Base-by-base conservation (phyloP, 768 basidiomycete genomes). In the Gloeopeniophorella convolvens region DNA sequence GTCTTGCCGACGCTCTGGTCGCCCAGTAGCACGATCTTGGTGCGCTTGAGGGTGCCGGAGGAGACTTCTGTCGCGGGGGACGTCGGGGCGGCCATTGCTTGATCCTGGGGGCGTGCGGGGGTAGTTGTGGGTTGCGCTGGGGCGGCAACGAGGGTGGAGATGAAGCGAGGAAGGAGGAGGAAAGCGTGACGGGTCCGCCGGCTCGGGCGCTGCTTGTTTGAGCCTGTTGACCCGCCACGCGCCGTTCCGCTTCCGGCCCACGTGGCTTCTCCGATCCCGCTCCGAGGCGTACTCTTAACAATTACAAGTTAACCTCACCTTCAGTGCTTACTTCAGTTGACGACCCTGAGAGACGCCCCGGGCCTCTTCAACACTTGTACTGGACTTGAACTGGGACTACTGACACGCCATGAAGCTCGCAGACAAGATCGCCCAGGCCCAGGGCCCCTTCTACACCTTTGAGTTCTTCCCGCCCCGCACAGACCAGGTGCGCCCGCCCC, bases 1-100 rank as follows among this genome's bases (percentile, higher is more conserved):
- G 96, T 99, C 80, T 99, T 99, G 39, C 96, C 96, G 45, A 98
- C 96, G 60, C 89, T 92, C 72, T 96, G 94, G 73, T 97, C 94
- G 12, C 94, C 94, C 11, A 97, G 80, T 36, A 97, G 77, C 18
- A 96, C 94, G 36, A 97, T 91, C 74, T 97, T 97, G 50, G 91
- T 96, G 55, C 94, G 87, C 68, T 94, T 96, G 45, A 90, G 84
- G 28, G 91, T 86, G 18, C 87, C 81, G 18, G 89, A 88, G 7
- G 89, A 88, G 69, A 91, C 89, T 65, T 92, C 89, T 2, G 86
- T 78, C 8, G 78, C 78, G 12, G 89, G 89, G 13, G 88, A 81
- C 28, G 79, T 68, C 41, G 79, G 63, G 27, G 73, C 63, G 52
- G 80, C 76, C 77, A 77, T 78, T 39, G 50, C 36, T 11, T 18